Percentiles rank a stretch among this genome's conserved stretches.
These are phyloP conservation scores for Xylariales sp. DNA, from an alignment of 2,329 filamentous ascomycete genomes.

Conservation along the genomic window DNA sequence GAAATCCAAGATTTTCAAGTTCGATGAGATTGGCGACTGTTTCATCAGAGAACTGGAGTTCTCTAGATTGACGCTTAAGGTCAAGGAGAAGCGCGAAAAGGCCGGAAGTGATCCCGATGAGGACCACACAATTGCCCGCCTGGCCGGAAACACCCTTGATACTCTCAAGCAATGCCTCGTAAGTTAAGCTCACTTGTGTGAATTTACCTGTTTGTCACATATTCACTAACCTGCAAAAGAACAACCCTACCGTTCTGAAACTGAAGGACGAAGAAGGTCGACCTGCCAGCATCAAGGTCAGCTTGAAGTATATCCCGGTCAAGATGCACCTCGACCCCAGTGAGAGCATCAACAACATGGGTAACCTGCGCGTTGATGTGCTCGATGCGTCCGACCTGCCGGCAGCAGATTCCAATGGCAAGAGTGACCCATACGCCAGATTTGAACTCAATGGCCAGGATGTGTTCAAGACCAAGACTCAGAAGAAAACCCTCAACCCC, in stretches of 20 bases:
- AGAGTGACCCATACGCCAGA: constrained; percentile 94
- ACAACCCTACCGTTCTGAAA: constrained; percentile 81
- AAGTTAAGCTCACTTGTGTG: constrained; percentile 28
- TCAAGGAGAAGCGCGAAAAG: constrained; percentile 75
- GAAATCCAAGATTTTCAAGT: constrained; percentile 62
- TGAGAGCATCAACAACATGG: constrained; percentile 99
- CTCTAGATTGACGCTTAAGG: constrained; percentile 82
- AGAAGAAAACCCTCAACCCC: constrained; percentile 95
- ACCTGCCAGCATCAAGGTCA: constrained; percentile 78
- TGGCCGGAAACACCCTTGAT: constrained; percentile 80
- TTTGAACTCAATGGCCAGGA: constrained; percentile 87
- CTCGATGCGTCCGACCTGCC: constrained; percentile 85
- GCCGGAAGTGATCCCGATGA: constrained; percentile 62
- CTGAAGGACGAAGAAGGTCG: constrained; percentile 75
- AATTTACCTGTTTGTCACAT: not conserved
- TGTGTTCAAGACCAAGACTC: constrained; percentile 89
- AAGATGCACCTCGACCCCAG: constrained; percentile 90
- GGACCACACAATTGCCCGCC: constrained; percentile 73
- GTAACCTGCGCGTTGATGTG: constrained; percentile 88
- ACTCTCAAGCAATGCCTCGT: constrained; percentile 85
- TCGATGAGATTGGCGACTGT: constrained; percentile 92
- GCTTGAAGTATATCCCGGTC: constrained; percentile 90
- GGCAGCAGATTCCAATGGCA: constrained; percentile 91
- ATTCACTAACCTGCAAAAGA: constrained; percentile 44
- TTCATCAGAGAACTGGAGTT: constrained; percentile 97